Evolutionary conservation across 306 rosid genomes (phyloP).

Genomic region (Medicago lupulina): DNA sequence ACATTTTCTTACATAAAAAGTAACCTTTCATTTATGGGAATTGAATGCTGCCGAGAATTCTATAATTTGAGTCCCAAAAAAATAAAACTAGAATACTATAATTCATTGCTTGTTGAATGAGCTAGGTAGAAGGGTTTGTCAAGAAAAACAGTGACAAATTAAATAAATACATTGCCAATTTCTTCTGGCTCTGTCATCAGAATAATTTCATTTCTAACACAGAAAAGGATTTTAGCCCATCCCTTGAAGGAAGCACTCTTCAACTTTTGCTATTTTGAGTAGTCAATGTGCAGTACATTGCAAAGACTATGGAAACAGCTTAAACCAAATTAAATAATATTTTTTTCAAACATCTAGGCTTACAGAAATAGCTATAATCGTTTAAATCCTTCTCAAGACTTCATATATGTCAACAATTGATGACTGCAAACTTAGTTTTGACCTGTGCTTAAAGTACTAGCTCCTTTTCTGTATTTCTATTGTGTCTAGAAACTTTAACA

Average conservation of each 20-base stretch:
- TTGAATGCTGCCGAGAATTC: not conserved
- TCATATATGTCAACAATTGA: conserved; percentile 20
- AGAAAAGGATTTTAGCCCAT: conserved; percentile 34
- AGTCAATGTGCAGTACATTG: conserved; percentile 34
- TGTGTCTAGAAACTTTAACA: not conserved
- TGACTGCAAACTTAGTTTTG: conserved; percentile 8
- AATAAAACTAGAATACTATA: not conserved
- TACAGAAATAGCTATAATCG: conserved; percentile 18
- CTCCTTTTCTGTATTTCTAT: not conserved
- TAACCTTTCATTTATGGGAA: conserved; percentile 7
- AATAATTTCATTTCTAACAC: conserved; percentile 23
- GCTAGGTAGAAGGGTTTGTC: not conserved
- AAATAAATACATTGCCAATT: conserved; percentile 5
- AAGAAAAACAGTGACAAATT: not conserved
- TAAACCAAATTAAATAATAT: conserved; percentile 8
- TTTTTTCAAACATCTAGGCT: conserved; percentile 21
- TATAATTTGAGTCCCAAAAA: too few relatives aligned
- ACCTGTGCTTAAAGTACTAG: not conserved
- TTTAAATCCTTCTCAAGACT: conserved; percentile 12
- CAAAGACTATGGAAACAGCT: conserved; percentile 22
- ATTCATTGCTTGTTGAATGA: conserved; percentile 2
- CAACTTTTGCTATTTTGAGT: conserved; percentile 24
- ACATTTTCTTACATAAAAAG: conserved; percentile 8
- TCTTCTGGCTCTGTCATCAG: conserved; percentile 33
- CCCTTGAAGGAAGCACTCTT: conserved; percentile 34